Base-by-base conservation (phyloP, 257 asterid genomes). In the Hygrophila difformis region DNA sequence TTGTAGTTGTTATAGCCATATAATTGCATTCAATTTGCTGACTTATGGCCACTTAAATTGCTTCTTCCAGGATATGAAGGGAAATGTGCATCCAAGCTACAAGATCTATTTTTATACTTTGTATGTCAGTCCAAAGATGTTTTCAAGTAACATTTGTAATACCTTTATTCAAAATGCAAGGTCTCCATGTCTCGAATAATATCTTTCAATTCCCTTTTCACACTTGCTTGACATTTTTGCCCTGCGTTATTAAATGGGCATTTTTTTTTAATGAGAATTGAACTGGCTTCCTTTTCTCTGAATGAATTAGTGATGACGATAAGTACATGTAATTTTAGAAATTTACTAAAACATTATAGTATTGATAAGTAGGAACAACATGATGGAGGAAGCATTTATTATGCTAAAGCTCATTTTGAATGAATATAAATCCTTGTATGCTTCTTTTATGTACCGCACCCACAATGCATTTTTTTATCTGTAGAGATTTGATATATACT, bases 91-190 rank as follows among this genome's bases (percentile, higher is more conserved):
- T 55, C 67, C 64, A 63, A 51, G 50, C 81, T 85, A 67, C 77
- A 68, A 60, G 82, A 70, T 59, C 58, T 89, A 24, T 86, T 75
- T 73, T 39, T 72, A 49, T 82, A 85, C 73, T 73, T 79, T 64
- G 71, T 79, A 22, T 68, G 88, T 33, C 74, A 68, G 59, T 47
- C 74, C 4, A 65, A 61, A 40, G 77, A 68, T 58, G 57, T 55
- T 48, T 82, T 77, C 46, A 72, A 59, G 76, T 68, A 65, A 60
- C 91, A 79, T 55, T 63, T 76, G 61, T 76, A 68, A 39, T 60
- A 45, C 66, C 74, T 82, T 51, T 71, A 67, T 47, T 42, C 64
- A 4, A 76, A 74, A 59, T 69, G 73, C 84, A 75, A 68, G 68
- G 57, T 55, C 39, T 55, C 75, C 61, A 37, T 70, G 41, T 40